A percentile compares a stretch with the other conserved stretches of the same genome.
phyloP scores from a whole-genome alignment of 306 rosid genomes.

The Cyclanthera cordifolia region DNA sequence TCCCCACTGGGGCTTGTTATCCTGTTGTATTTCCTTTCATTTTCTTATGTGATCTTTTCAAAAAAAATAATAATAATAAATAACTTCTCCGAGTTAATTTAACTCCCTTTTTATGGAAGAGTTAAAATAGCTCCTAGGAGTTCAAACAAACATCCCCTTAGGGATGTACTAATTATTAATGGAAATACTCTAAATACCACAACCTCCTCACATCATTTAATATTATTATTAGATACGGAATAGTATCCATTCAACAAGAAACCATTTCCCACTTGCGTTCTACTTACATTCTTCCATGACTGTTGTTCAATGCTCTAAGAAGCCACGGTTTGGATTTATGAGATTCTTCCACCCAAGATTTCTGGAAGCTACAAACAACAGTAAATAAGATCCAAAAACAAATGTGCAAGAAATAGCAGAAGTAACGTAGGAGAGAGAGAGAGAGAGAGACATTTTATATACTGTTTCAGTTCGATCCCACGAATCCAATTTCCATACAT shows the following conservation, averaged over 20 bases:
- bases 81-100: too few relatives aligned
- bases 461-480: constrained; percentile 87
- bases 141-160: too few relatives aligned
- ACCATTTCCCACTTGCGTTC: not conserved
- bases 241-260: not conserved
- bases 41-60: too few relatives aligned
- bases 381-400: constrained; percentile 1
- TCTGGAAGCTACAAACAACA: constrained; percentile 53
- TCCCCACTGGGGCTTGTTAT: too few relatives aligned
- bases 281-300: constrained; percentile 78
- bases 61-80: too few relatives aligned
- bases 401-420: constrained; percentile 5
- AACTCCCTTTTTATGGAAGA: too few relatives aligned
- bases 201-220: too few relatives aligned
- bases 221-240: not conserved
- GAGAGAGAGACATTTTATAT: constrained; percentile 35
- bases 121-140: too few relatives aligned
- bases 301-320: constrained; percentile 64
- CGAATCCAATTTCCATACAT: constrained; percentile 78
- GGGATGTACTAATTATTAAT: too few relatives aligned
- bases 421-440: not conserved
- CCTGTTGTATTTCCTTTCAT: too few relatives aligned
- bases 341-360: constrained; percentile 64
- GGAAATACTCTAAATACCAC: too few relatives aligned
- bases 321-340: constrained; percentile 86